Percentiles rank a stretch among this genome's conserved stretches.
phyloP scores from a whole-genome alignment of 192 early-diverging fungal species.

The Coemansia javaensis region DNA sequence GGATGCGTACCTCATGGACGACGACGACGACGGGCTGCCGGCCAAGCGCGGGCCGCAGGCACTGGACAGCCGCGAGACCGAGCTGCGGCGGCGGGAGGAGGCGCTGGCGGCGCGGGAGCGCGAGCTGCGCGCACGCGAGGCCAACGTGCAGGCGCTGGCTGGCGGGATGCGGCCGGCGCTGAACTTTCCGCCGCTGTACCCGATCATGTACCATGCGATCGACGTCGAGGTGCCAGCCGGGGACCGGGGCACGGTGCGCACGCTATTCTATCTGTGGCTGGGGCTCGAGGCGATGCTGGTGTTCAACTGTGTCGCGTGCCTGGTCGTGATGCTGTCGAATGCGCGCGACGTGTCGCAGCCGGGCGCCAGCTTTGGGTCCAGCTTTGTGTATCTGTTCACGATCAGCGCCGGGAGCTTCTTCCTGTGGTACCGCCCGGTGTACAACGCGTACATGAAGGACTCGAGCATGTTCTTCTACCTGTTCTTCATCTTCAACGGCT shows the following conservation, averaged over 20 bases:
- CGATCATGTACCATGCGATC: slow-evolving; percentile 78
- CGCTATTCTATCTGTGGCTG: slow-evolving; percentile 73
- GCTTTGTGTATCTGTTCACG: slow-evolving; percentile 70
- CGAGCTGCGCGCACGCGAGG: slow-evolving; percentile 61
- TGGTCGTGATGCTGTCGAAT: slow-evolving; percentile 68
- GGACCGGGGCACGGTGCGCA: slow-evolving; percentile 59
- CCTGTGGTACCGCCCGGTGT: slow-evolving; percentile 84
- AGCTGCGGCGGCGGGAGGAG: slow-evolving; percentile 66
- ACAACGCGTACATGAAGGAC: slow-evolving; percentile 84
- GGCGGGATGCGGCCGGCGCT: slow-evolving; percentile 64
- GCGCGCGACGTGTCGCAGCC: slow-evolving; percentile 57
- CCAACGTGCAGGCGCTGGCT: slow-evolving; percentile 49
- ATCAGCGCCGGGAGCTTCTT: slow-evolving; percentile 73
- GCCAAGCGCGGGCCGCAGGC: slow-evolving; percentile 10
- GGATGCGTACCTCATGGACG: slow-evolving; percentile 3
- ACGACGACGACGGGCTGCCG: slow-evolving; percentile 8
- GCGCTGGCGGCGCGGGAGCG: slow-evolving; percentile 74
- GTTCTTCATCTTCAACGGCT: slow-evolving; percentile 81
- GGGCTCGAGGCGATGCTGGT: slow-evolving; percentile 63
- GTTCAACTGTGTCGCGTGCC: slow-evolving; percentile 74
- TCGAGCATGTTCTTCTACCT: slow-evolving; percentile 80
- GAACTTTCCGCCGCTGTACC: slow-evolving; percentile 80
- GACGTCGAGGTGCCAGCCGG: slow-evolving; percentile 63
- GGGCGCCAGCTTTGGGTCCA: slow-evolving; percentile 74
- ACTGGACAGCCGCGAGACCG: slow-evolving; percentile 59